Conservation (phyloP, 2,329 filamentous ascomycete species). For the Penicillium nordicum region DNA sequence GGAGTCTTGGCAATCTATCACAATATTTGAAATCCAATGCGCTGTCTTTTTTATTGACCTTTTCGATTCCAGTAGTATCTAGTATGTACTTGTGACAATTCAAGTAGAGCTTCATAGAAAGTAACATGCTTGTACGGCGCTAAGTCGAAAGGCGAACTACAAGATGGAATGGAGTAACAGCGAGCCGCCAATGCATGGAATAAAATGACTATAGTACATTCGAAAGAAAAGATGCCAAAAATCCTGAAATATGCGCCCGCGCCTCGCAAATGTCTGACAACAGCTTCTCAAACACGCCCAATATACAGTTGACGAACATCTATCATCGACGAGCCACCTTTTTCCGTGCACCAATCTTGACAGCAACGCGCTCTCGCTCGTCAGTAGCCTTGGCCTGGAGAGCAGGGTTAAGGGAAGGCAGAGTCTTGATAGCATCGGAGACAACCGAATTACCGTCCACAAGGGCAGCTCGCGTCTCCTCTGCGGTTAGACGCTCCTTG, state of each 20-base stretch:
- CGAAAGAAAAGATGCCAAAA: conserved; percentile 25
- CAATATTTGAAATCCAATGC: not conserved
- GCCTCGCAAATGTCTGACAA: conserved; percentile 32
- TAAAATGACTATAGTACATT: conserved; percentile 28
- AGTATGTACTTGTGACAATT: not conserved
- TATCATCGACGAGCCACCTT: conserved; percentile 20
- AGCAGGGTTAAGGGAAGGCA: conserved; percentile 35
- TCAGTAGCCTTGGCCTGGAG: conserved; percentile 24
- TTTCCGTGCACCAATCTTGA: conserved; percentile 26
- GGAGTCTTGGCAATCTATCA: not conserved
- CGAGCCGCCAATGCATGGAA: conserved; percentile 22
- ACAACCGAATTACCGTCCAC: conserved; percentile 47
- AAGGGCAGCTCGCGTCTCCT: conserved; percentile 59
- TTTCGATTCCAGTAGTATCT: not conserved
- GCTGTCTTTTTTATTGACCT: not conserved
- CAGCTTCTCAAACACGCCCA: conserved; percentile 25
- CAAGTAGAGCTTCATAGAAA: too few relatives aligned
- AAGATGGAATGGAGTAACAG: conserved; percentile 1
- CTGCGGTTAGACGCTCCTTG: conserved; percentile 50
- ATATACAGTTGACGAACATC: conserved; percentile 15
- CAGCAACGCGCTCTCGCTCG: conserved; percentile 27
- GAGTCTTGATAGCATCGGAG: conserved; percentile 28
- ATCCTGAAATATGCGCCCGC: conserved; percentile 33
- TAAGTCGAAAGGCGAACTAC: not conserved
- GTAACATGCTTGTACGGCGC: not conserved